Evolutionary conservation across 2,329 filamentous ascomycete genomes (phyloP).

Genomic region (Botrytis sinoallii): DNA sequence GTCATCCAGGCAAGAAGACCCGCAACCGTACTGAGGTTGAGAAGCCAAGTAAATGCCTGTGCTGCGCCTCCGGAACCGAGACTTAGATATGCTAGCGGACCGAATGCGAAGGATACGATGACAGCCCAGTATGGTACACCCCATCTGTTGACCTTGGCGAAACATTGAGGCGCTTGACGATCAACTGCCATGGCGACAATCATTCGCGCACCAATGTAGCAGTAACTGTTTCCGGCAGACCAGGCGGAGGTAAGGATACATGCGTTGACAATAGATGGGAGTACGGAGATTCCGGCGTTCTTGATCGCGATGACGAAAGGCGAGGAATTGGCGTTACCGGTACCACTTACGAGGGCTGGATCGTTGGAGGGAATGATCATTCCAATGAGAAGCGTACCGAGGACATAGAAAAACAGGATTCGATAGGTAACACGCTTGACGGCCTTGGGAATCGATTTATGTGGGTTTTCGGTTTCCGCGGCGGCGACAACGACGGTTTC

Average conservation of each 20-base stretch:
- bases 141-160: slow-evolving; percentile 54
- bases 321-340: slow-evolving; percentile 47
- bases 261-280: slow-evolving; percentile 68
- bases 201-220: slow-evolving; percentile 65
- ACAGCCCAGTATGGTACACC: slow-evolving; percentile 57
- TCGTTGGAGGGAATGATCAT: slow-evolving; percentile 57
- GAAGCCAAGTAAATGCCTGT: slow-evolving; percentile 61
- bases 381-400: slow-evolving; percentile 49
- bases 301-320: slow-evolving; percentile 73
- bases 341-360: slow-evolving; percentile 40
- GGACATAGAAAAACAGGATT: slow-evolving; percentile 55
- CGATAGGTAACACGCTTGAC: slow-evolving; percentile 51
- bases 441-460: slow-evolving; percentile 53
- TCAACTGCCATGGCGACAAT: slow-evolving; percentile 65
- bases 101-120: slow-evolving; percentile 44
- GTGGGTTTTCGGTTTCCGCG: slow-evolving; percentile 53
- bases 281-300: slow-evolving; percentile 62
- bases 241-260: slow-evolving; percentile 64
- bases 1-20: slow-evolving; percentile 63
- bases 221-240: slow-evolving; percentile 58
- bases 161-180: slow-evolving; percentile 61
- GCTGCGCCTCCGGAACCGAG: slow-evolving; percentile 47
- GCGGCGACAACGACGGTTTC: slow-evolving; percentile 55
- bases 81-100: slow-evolving; percentile 62
- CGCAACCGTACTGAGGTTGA: slow-evolving; percentile 61